Evolutionary conservation across 371 early-diverging fungal species (phyloP), one percentile per base, ranked within the genome.

Genomic region (Parasitella parasitica): DNA sequence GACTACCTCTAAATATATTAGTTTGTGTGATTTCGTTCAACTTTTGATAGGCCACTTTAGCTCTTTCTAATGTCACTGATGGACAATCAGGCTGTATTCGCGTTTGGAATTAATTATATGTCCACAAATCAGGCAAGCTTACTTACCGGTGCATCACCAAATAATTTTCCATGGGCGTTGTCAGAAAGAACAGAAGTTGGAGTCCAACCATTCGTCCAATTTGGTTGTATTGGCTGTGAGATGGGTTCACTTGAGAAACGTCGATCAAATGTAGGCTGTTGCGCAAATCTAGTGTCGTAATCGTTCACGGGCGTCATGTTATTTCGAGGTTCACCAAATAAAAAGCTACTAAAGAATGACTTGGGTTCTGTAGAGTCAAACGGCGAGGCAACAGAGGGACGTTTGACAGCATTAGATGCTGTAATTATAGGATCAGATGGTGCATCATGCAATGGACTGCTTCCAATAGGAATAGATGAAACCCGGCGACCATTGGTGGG

Each of bases 271-370:
- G 38, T n/a, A 15, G 32, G 32, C 7, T 36, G 54, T 30, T 27
- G 43, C 22, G 55, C 35, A 22, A 49, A 54, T 37, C 65, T 26
- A 22, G 48, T 48, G 38, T 64, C 58, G 20, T 64, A 64, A 12
- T 64, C 65, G 37, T 48, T 39, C 48, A 59, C 39, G 15, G 52
- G 30, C 38, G 50, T 41, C 9, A 36, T 26, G 0, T 49, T 63
- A 37, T 12, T 32, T 18, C 34, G 30, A 56, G 72, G 67, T 52
- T 77, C 78, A 9, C 78, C 78, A 64, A 78, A 78, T 34, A 78
- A 59, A 30, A 78, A 78, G 54, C 66, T 78, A 1, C 75, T 75
- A 54, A 78, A 78, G 58, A 78, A 75, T 0, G 78, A 78, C 24
- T 67, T 54, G 8, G 66, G 58, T n/a, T 37, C 55, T 38, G 32